A percentile compares a stretch with the other conserved stretches of the same genome.
Conservation (phyloP, 2,329 filamentous ascomycete genomes). For the Ambrosiella cleistominuta region DNA sequence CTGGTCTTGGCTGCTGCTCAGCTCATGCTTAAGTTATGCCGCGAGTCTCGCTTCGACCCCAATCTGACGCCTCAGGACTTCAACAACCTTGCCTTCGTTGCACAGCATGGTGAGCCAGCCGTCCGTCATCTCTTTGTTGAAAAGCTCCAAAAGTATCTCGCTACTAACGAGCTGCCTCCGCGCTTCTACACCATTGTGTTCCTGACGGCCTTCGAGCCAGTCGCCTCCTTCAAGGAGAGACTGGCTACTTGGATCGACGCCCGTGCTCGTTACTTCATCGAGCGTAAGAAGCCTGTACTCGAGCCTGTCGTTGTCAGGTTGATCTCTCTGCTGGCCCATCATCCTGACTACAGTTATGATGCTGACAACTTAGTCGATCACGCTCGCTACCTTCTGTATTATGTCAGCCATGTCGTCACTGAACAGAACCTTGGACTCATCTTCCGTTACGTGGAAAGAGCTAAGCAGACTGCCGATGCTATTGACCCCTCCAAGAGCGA, state of each 20-base stretch:
- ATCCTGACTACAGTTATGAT: constrained; percentile 64
- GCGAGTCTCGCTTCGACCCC: constrained; percentile 56
- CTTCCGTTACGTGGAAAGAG: constrained; percentile 77
- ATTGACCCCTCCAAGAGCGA: constrained; percentile 51
- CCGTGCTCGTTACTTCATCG: constrained; percentile 47
- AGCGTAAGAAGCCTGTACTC: constrained; percentile 47
- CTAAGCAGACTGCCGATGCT: constrained; percentile 77
- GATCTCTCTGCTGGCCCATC: constrained; percentile 76
- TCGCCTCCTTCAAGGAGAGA: constrained; percentile 50
- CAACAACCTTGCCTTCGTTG: constrained; percentile 61
- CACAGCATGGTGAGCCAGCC: constrained; percentile 56
- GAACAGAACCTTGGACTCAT: constrained; percentile 79
- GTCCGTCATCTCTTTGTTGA: constrained; percentile 67
- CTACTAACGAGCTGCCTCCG: constrained; percentile 46
- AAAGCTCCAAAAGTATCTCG: constrained; percentile 81
- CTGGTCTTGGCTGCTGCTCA: constrained; percentile 69
- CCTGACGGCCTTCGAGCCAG: constrained; percentile 78
- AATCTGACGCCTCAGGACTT: constrained; percentile 58
- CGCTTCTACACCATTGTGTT: constrained; percentile 86
- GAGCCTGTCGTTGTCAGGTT: constrained; percentile 69
- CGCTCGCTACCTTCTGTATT: constrained; percentile 78
- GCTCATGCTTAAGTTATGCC: constrained; percentile 68
- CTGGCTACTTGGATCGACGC: constrained; percentile 82
- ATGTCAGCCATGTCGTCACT: constrained; percentile 63
- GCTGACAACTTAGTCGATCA: constrained; percentile 61